Evolutionary conservation across 495 filamentous ascomycete genomes (phyloP), one percentile per base, ranked within the genome.

Genomic region (Bryoglossum gracile): DNA sequence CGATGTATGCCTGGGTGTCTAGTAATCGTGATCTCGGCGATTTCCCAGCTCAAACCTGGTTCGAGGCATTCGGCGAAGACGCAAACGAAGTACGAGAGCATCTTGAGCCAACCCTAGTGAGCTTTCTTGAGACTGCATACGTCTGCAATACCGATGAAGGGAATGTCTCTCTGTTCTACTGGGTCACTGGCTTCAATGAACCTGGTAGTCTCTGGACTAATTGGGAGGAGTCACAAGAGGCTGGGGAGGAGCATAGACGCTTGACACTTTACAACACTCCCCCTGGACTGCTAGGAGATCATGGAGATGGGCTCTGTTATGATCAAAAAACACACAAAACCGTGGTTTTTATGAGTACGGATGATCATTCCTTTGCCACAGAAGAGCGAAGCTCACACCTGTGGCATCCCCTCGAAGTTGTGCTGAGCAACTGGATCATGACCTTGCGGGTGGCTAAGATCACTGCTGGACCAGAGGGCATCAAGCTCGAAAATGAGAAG

Each of bases 1-100:
- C 66, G 17, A 48, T 59, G 26, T 62, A 66, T 46, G 62, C 50
- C 51, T 70, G 57, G 61, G 47, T 63, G 39, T n/a, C n/a, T n/a
- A n/a, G n/a, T n/a, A n/a, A n/a, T n/a, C n/a, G n/a, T n/a, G n/a
- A n/a, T n/a, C n/a, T n/a, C n/a, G n/a, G n/a, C n/a, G n/a, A n/a
- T n/a, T n/a, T n/a, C n/a, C n/a, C n/a, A n/a, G n/a, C n/a, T n/a
- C n/a, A n/a, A n/a, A n/a, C n/a, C n/a, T n/a, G n/a, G n/a, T n/a
- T n/a, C n/a, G n/a, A n/a, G n/a, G n/a, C n/a, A n/a, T n/a, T n/a
- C n/a, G n/a, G n/a, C n/a, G n/a, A n/a, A n/a, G n/a, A n/a, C n/a
- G n/a, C n/a, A n/a, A n/a, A n/a, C n/a, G n/a, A n/a, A n/a, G n/a
- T n/a, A n/a, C n/a, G n/a, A n/a, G n/a, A n/a, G n/a, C n/a, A n/a